Evolutionary conservation across 176 grass and related monocot genomes (phyloP), one percentile per base, ranked within the genome.

Genomic region (Thalia dealbata): DNA sequence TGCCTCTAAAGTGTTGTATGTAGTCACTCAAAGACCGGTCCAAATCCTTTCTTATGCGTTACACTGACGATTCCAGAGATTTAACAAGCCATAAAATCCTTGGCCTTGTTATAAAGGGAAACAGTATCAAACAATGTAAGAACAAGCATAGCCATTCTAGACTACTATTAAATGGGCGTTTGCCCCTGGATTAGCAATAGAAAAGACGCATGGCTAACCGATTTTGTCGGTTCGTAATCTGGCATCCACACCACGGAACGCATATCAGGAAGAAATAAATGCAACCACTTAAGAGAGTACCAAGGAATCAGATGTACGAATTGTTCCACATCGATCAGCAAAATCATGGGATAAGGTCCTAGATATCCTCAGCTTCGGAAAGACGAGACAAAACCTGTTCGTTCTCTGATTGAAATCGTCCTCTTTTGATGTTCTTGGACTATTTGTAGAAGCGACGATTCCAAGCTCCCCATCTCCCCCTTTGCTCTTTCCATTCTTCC

Each of bases 381-480:
- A 50, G 11, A 14, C 6, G 46, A 35, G 41, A 19, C 16, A 46
- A 46, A 66, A 91, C 89, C 89, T 28, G 87, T 90, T 56, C 84
- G 82, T 4, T 90, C 82, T 79, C 84, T 83, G 26, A 88, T 88
- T 1, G 67, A 77, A 69, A 86, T 75, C 69, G 86, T 79, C 61
- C 84, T 77, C 25, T 76, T 64, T 75, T 84, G 86, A 78, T 92
- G 82, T 1, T 86, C 75, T 6, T 84, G 78, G 48, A 86, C 78
- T 46, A 96, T 88, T 10, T 79, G 88, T 45, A 91, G 83, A 75
- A 92, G 84, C 60, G 89, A 77, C 27, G 74, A 83, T 72, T 92
- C 87, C 69, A 92, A 84, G 32, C 78, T 81, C 60, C 78, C 80
- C 0, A 67, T 79, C 60, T 84, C 51, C 24, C 58, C 38, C 76